These are phyloP conservation scores for Pyricularia sp. DNA, from an alignment of 2,329 filamentous ascomycete genomes.

Conservation along the genomic window DNA sequence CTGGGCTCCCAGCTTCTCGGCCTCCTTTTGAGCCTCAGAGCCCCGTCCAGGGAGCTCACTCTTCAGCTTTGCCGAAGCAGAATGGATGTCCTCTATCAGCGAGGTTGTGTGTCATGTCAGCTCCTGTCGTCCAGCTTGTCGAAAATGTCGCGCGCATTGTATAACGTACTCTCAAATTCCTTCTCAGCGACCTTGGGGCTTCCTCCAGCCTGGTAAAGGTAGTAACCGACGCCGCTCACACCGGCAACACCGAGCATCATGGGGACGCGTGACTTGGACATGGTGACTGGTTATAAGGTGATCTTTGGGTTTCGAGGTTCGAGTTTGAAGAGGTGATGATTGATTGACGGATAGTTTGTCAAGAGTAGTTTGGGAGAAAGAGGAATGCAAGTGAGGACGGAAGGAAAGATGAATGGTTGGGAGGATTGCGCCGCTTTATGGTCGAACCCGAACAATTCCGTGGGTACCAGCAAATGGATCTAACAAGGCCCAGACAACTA, in stretches of 20 bases:
- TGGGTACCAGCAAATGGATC: not conserved
- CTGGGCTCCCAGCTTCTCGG: constrained; percentile 49
- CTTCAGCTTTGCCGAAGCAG: constrained; percentile 57
- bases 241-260: constrained; percentile 50
- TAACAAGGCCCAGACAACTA: not conserved
- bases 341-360: not conserved
- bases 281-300: constrained; percentile 16
- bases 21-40: constrained; percentile 56
- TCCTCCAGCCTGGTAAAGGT: constrained; percentile 82
- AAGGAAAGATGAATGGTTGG: not conserved
- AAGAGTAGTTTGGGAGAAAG: not conserved
- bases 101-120: constrained; percentile 5
- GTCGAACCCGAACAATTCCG: not conserved
- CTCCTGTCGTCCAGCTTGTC: not conserved
- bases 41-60: constrained; percentile 53
- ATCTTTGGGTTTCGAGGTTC: not conserved
- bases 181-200: constrained; percentile 75
- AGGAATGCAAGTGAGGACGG: not conserved
- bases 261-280: constrained; percentile 38
- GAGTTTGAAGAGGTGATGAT: not conserved
- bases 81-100: constrained; percentile 64
- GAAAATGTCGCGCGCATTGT: not conserved
- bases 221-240: constrained; percentile 70
- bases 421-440: not conserved
- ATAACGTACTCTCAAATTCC: constrained; percentile 66